A percentile compares a stretch with the other conserved stretches of the same genome.
phyloP scores from a whole-genome alignment of 23 red algal genomes.

The Gracilaria gracilis region DNA sequence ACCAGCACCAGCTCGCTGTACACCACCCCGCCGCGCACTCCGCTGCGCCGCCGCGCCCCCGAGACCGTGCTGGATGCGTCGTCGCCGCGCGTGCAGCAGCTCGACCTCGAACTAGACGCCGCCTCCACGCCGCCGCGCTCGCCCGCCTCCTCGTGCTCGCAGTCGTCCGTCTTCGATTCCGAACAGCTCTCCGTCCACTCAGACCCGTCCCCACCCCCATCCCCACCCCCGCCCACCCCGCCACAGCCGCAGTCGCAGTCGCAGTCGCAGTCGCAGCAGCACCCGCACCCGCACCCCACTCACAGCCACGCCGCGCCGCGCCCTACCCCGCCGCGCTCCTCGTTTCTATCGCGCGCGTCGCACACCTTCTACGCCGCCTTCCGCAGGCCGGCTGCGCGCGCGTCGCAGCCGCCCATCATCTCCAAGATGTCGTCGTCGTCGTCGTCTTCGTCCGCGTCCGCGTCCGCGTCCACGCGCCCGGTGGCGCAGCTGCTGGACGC shows the following conservation, averaged over 20 bases:
- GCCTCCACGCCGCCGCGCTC: constrained; percentile 9
- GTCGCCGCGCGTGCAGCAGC: constrained; percentile 38
- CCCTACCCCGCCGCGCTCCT: neutral
- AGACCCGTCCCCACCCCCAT: constrained; percentile 5
- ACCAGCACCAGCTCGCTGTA: constrained; percentile 27
- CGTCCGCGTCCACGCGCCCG: neutral
- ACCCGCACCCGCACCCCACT: neutral
- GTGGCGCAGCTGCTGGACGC: constrained; percentile 61
- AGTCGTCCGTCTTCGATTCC: constrained; percentile 29
- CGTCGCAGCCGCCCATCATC: neutral
- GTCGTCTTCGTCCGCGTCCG: neutral
- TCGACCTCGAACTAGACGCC: constrained; percentile 21
- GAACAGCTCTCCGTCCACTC: constrained; percentile 31
- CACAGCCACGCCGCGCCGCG: neutral
- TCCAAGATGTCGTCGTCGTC: neutral
- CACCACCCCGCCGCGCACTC: constrained; percentile 23
- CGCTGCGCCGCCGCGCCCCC: neutral
- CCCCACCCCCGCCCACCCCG: neutral
- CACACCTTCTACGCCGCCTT: constrained; percentile 68
- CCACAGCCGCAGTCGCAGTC: neutral
- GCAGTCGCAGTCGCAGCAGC: neutral
- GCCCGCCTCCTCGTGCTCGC: constrained; percentile 5
- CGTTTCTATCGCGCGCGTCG: constrained; percentile 55
- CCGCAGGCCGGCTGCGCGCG: constrained; percentile 4
- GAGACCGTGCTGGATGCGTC: constrained; percentile 20